These are phyloP conservation scores for Melampsora abietis-canadensis DNA, from an alignment of 1,284 basidiomycete genomes.

Conservation along the genomic window DNA sequence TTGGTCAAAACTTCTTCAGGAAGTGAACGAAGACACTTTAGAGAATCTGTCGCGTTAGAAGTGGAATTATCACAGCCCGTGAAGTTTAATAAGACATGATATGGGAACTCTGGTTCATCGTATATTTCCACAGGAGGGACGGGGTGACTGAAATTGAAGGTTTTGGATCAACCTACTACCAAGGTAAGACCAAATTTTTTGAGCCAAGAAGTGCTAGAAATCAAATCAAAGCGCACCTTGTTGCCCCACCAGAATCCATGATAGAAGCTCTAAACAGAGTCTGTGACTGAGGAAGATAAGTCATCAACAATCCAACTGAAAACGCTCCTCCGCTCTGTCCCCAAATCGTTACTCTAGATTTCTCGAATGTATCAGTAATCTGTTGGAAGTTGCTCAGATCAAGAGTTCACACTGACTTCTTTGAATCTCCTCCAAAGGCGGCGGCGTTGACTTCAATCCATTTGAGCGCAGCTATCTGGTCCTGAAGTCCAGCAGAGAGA, in stretches of 20 bases:
- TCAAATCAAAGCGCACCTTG: constrained; percentile 46
- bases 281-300: constrained; percentile 20
- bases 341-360: constrained; percentile 35
- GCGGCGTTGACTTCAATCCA: constrained; percentile 65
- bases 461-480: constrained; percentile 60
- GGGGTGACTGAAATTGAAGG: constrained; percentile 20
- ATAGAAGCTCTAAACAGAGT: constrained; percentile 54
- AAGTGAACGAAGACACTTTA: constrained; percentile 24
- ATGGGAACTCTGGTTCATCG: constrained; percentile 49
- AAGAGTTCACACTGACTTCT: constrained; percentile 54
- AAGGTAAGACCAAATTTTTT: not conserved
- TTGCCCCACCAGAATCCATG: constrained; percentile 54
- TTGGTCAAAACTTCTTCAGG: constrained; percentile 8
- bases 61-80: constrained; percentile 15
- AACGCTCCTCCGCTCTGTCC: constrained; percentile 37
- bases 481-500: constrained; percentile 59
- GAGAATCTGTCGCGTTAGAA: not conserved
- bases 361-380: not conserved
- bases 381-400: too few relatives aligned
- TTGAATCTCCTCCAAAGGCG: constrained; percentile 65
- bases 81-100: constrained; percentile 39
- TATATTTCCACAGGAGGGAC: constrained; percentile 27
- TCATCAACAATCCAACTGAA: constrained; percentile 15
- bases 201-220: not conserved
- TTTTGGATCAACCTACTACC: constrained; percentile 42